Percentiles rank a stretch among this genome's conserved stretches.
These are phyloP conservation scores for Escallonia herrerae DNA, from an alignment of 129 eudicot genomes.

Conservation along the genomic window DNA sequence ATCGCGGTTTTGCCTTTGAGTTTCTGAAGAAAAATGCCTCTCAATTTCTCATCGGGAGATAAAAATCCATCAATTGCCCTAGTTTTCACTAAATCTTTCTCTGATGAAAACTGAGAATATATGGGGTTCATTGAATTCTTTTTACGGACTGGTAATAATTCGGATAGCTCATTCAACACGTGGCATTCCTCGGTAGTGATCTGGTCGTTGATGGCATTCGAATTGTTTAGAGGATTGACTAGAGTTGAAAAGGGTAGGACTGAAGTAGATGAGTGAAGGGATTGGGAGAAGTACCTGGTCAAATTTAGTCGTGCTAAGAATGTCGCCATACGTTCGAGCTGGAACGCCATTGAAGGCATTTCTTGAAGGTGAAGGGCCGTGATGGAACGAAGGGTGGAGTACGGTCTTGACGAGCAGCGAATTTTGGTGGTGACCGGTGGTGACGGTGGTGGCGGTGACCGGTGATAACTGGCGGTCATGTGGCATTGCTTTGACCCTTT, in stretches of 20 bases:
- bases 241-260: slow-evolving; percentile 10
- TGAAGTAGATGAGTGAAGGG: slow-evolving; percentile 1
- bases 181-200: slow-evolving; percentile 25
- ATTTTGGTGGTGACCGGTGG: too few relatives aligned
- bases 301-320: slow-evolving; percentile 14
- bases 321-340: neutral
- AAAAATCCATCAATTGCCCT: slow-evolving; percentile 42
- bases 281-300: slow-evolving; percentile 12
- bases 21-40: slow-evolving; percentile 77
- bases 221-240: neutral
- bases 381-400: too few relatives aligned
- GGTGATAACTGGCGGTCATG: too few relatives aligned
- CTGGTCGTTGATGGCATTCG: slow-evolving; percentile 1
- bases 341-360: neutral
- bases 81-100: slow-evolving; percentile 1
- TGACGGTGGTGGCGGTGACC: too few relatives aligned
- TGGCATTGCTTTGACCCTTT: too few relatives aligned
- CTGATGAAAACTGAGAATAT: slow-evolving; percentile 1
- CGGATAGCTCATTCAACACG: slow-evolving; percentile 45
- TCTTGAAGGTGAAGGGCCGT: neutral
- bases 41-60: slow-evolving; percentile 57
- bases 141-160: slow-evolving; percentile 50
- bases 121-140: slow-evolving; percentile 12
- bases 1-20: slow-evolving; percentile 45
- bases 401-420: too few relatives aligned